Evolutionary conservation across 768 basidiomycete species (phyloP).

Genomic region (Russula brevipes): DNA sequence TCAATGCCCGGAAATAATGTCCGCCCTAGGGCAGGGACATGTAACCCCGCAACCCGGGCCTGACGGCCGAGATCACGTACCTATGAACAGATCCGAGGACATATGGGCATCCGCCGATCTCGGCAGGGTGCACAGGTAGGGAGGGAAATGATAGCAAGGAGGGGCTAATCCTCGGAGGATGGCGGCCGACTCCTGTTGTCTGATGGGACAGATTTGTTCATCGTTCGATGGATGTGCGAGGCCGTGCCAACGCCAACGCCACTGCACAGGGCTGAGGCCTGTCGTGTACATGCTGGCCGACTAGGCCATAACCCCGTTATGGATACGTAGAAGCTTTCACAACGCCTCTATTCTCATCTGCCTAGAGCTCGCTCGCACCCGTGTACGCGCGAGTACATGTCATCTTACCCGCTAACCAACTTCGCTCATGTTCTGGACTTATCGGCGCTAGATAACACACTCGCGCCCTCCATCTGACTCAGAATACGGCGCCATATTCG

Average conservation of each 20-base stretch:
- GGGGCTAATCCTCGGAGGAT: background rate
- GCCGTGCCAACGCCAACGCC: conserved; percentile 1
- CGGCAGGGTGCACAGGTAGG: background rate
- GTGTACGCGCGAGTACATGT: background rate
- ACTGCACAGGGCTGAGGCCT: background rate
- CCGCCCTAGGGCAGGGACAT: conserved; percentile 1
- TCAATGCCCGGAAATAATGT: background rate
- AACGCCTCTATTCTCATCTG: background rate
- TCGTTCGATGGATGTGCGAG: background rate
- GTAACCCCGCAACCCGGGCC: background rate
- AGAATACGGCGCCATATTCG: background rate
- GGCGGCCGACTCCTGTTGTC: background rate
- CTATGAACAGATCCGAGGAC: background rate
- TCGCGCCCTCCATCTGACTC: background rate
- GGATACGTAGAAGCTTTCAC: background rate
- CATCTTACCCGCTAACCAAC: background rate
- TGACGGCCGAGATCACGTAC: background rate
- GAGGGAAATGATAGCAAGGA: background rate
- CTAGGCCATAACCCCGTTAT: background rate
- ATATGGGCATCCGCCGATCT: background rate
- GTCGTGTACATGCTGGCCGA: background rate
- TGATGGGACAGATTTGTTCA: background rate
- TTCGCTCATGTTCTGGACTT: background rate
- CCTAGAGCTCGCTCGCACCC: background rate
- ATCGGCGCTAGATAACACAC: conserved; percentile 7